phyloP scores from a whole-genome alignment of 2,329 filamentous ascomycete species.

The Penicillium sp. region DNA sequence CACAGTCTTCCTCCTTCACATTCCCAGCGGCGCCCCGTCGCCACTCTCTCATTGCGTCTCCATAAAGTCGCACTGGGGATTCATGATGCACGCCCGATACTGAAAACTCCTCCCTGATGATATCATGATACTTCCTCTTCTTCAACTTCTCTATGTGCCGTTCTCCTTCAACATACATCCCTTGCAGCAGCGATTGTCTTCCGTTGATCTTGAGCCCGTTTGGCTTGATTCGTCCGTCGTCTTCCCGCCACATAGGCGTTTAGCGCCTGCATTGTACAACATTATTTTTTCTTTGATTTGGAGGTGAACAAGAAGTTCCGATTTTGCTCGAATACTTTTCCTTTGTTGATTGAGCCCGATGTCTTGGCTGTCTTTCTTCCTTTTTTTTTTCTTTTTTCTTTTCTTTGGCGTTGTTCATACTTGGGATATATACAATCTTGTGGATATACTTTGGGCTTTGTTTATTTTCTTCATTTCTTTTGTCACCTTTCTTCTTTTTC shows the following conservation, averaged over 20 bases:
- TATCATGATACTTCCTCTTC: conserved; percentile 12
- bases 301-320: conserved; percentile 7
- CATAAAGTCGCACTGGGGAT: conserved; percentile 11
- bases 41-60: conserved; percentile 30
- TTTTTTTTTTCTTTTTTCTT: conserved; percentile 11
- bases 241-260: conserved; percentile 22
- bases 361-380: not conserved
- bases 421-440: conserved; percentile 19
- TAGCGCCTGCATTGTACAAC: conserved; percentile 33
- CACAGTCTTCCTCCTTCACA: conserved; percentile 27
- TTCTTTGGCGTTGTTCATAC: conserved; percentile 14
- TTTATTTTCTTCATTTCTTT: conserved; percentile 15
- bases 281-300: conserved; percentile 20
- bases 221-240: conserved; percentile 4
- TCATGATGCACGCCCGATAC: conserved; percentile 6
- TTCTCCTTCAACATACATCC: not conserved
- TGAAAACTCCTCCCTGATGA: conserved; percentile 11
- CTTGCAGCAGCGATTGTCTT: conserved; percentile 2
- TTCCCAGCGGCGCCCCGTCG: conserved; percentile 28
- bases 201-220: conserved; percentile 9
- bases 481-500: conserved; percentile 14
- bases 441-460: conserved; percentile 10
- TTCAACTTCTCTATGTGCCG: not conserved
- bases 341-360: conserved; percentile 13
- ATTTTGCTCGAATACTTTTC: conserved; percentile 9